phyloP scores from a whole-genome alignment of 1,284 basidiomycete species.

The Trichosporon inkin region DNA sequence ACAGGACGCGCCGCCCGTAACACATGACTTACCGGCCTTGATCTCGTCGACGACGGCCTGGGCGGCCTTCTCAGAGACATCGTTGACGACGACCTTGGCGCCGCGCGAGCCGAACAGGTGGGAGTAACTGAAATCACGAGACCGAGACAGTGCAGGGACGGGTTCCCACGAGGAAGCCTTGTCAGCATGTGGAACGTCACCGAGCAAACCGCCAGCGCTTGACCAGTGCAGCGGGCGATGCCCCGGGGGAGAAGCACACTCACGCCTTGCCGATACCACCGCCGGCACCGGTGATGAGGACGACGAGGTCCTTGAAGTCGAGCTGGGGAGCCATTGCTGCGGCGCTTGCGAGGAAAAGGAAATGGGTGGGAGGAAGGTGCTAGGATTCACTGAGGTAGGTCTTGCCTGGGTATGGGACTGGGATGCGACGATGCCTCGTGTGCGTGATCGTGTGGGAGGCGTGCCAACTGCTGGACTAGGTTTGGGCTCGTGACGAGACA shows the following conservation, averaged over 20 bases:
- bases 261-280: conserved; percentile 88
- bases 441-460: conserved; percentile 5
- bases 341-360: background rate
- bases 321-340: conserved; percentile 18
- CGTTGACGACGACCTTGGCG: conserved; percentile 92
- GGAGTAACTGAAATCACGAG: conserved; percentile 65
- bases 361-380: background rate
- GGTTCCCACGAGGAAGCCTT: background rate
- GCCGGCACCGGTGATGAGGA: conserved; percentile 92
- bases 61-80: conserved; percentile 82
- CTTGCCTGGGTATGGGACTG: background rate
- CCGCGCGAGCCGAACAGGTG: conserved; percentile 84
- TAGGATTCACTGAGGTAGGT: background rate
- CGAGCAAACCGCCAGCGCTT: too few relatives aligned
- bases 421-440: background rate
- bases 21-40: conserved; percentile 59
- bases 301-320: conserved; percentile 82
- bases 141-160: background rate
- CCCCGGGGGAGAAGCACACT: too few relatives aligned
- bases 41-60: conserved; percentile 93
- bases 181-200: conserved; percentile 5
- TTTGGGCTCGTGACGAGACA: background rate
- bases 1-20: background rate
- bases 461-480: background rate
- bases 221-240: too few relatives aligned